A percentile compares a stretch with the other conserved stretches of the same genome.
phyloP scores from a whole-genome alignment of 306 rosid species.

The Vigna mungo region DNA sequence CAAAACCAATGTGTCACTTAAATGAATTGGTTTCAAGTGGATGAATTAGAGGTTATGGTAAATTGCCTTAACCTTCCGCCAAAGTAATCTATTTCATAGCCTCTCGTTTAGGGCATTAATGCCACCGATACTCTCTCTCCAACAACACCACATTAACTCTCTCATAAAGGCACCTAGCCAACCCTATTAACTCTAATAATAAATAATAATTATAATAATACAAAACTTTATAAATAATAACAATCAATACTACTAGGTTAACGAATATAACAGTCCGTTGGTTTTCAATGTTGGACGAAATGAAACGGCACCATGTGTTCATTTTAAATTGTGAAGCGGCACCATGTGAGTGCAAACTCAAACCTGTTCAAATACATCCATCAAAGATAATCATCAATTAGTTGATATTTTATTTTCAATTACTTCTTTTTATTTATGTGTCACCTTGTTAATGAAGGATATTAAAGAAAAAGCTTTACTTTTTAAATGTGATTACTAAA shows the following conservation, averaged over 20 bases:
- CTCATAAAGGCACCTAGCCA: neutral
- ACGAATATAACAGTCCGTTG: constrained; percentile 2
- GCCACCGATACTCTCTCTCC: constrained; percentile 37
- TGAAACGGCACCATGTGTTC: constrained; percentile 34
- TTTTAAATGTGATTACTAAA: too few relatives aligned
- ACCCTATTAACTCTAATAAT: neutral
- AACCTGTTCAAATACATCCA: neutral
- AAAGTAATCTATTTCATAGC: constrained; percentile 48
- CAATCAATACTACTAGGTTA: neutral
- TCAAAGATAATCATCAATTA: too few relatives aligned
- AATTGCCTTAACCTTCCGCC: constrained; percentile 55
- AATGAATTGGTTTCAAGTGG: constrained; percentile 20
- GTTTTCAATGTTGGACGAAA: neutral
- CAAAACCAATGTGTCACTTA: neutral
- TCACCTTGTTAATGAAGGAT: too few relatives aligned
- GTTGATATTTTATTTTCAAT: too few relatives aligned
- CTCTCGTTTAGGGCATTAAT: constrained; percentile 31
- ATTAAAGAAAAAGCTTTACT: too few relatives aligned
- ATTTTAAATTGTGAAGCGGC: too few relatives aligned
- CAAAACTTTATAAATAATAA: constrained; percentile 4
- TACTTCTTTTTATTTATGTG: too few relatives aligned
- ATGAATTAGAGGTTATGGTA: constrained; percentile 44
- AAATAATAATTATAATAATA: neutral
- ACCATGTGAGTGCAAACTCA: neutral
- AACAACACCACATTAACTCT: constrained; percentile 37